These are phyloP conservation scores for Mycena crocata DNA, from an alignment of 768 basidiomycete species.

Conservation along the genomic window DNA sequence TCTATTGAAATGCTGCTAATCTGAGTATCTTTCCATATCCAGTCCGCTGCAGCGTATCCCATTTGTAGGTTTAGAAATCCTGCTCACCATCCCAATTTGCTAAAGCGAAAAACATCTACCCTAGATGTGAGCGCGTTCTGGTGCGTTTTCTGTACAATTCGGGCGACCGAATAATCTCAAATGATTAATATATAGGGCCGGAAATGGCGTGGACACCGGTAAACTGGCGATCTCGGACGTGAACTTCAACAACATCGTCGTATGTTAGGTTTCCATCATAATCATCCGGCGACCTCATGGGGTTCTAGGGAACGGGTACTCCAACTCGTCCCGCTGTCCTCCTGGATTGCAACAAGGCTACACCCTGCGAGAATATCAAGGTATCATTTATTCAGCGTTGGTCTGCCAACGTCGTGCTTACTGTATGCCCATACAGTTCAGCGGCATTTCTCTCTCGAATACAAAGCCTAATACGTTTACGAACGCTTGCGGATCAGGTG, in stretches of 20 bases:
- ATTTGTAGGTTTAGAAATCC: slow-evolving; percentile 15
- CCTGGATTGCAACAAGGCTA: slow-evolving; percentile 38
- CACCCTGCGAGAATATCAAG: slow-evolving; percentile 34
- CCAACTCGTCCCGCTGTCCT: slow-evolving; percentile 36
- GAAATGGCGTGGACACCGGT: slow-evolving; percentile 28
- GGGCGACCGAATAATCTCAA: too few relatives aligned
- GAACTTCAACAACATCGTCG: slow-evolving; percentile 28
- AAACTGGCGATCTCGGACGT: slow-evolving; percentile 29
- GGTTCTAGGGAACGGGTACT: slow-evolving; percentile 35
- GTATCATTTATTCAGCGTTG: not conserved
- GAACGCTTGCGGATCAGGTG: slow-evolving; percentile 37
- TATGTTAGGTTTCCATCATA: slow-evolving; percentile 4
- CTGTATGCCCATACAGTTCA: slow-evolving; percentile 22
- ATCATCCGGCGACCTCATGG: not conserved
- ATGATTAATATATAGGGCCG: slow-evolving; percentile 25
- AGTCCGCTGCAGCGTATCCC: slow-evolving; percentile 23
- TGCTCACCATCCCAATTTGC: not conserved
- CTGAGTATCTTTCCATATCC: not conserved
- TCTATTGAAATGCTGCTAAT: not conserved
- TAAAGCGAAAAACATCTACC: not conserved
- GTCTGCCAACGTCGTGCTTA: not conserved
- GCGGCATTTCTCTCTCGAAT: slow-evolving; percentile 19
- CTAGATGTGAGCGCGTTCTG: slow-evolving; percentile 35
- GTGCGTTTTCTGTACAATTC: slow-evolving; percentile 12
- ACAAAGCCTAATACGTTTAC: slow-evolving; percentile 31